Conservation (phyloP, 2,329 filamentous ascomycete genomes). For the Aureobasidium mangrovei region DNA sequence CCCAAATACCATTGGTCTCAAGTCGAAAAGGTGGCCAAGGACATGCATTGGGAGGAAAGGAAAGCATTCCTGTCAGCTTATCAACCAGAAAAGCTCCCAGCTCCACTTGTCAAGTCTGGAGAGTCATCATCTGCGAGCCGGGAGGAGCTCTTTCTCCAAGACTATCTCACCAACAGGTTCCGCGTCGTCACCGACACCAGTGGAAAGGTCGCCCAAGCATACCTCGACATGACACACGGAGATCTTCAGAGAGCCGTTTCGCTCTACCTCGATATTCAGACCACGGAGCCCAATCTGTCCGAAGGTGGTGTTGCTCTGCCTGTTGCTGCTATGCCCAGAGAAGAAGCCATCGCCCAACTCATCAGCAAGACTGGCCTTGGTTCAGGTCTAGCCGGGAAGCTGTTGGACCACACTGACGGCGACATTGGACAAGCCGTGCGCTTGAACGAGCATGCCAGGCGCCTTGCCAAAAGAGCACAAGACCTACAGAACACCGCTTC, state of each 20-base stretch:
- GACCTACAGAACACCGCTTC: too few species aligned
- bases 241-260: not conserved
- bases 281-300: not conserved
- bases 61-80: too few species aligned
- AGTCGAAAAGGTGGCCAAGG: not conserved
- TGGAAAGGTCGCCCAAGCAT: not conserved
- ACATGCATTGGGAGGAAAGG: not conserved
- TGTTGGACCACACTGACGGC: too few species aligned
- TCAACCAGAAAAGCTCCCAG: too few species aligned
- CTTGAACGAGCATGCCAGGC: too few species aligned
- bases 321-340: not conserved
- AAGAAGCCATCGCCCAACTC: not conserved
- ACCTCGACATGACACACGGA: not conserved
- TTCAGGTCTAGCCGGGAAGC: too few species aligned
- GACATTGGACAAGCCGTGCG: too few species aligned
- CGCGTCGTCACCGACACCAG: not conserved
- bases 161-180: not conserved
- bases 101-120: too few species aligned
- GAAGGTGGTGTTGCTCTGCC: not conserved
- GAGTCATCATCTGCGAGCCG: not conserved
- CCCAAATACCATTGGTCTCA: not conserved
- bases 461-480: too few species aligned
- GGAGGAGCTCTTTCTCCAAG: not conserved
- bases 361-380: too few species aligned
- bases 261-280: not conserved